Evolutionary conservation across 2,329 filamentous ascomycete species (phyloP).

Genomic region (Xylaria sp.): DNA sequence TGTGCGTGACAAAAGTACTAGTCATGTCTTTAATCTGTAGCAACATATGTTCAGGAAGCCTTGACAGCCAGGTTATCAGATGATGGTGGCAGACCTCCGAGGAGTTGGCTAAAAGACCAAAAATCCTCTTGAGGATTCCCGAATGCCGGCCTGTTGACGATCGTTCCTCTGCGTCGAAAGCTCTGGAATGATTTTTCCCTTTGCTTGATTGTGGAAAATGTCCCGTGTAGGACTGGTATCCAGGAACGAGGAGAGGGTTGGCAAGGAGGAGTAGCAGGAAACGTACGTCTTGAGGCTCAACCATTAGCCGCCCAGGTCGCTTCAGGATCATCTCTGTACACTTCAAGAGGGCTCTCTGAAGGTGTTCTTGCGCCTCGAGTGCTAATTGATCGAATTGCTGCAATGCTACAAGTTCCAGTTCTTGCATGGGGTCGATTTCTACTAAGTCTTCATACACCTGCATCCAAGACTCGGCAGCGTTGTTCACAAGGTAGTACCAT

Average conservation of each 20-base stretch:
- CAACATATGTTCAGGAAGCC: conserved; percentile 74
- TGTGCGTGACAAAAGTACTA: conserved; percentile 82
- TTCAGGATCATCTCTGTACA: conserved; percentile 82
- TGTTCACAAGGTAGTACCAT: conserved; percentile 79
- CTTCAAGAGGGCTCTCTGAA: conserved; percentile 77
- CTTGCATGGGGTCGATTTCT: conserved; percentile 48
- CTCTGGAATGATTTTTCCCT: conserved; percentile 31
- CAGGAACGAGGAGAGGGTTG: conserved; percentile 77
- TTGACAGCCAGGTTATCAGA: conserved; percentile 81
- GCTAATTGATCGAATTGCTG: conserved; percentile 59
- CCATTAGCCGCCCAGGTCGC: conserved; percentile 76
- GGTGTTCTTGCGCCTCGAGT: conserved; percentile 71
- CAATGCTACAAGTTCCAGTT: conserved; percentile 52
- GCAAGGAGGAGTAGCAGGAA: conserved; percentile 82
- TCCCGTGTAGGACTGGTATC: conserved; percentile 55
- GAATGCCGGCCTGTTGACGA: conserved; percentile 71
- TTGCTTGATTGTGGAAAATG: conserved; percentile 51
- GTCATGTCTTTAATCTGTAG: conserved; percentile 79
- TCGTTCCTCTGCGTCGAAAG: conserved; percentile 38
- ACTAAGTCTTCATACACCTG: conserved; percentile 66
- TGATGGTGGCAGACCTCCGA: conserved; percentile 79
- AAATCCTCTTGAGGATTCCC: conserved; percentile 83
- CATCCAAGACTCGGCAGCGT: conserved; percentile 74
- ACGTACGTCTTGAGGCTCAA: conserved; percentile 74
- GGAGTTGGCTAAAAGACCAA: conserved; percentile 82